These are phyloP conservation scores for Rosellinia necatrix DNA, from an alignment of 2,329 filamentous ascomycete species.

Conservation along the genomic window DNA sequence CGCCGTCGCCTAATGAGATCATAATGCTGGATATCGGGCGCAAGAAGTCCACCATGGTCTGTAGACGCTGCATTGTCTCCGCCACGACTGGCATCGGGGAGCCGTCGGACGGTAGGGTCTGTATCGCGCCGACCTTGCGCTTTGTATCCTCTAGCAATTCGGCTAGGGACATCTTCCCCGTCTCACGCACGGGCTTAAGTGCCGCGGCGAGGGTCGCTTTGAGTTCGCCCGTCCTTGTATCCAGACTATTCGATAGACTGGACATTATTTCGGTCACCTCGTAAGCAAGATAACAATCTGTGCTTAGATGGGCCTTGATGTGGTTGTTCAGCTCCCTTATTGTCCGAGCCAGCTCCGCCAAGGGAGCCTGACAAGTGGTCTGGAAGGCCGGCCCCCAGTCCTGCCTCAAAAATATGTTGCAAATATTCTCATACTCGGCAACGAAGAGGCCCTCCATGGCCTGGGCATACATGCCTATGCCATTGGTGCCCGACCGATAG, in stretches of 20 bases:
- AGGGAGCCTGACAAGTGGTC: slow-evolving; percentile 74
- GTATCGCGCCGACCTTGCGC: slow-evolving; percentile 67
- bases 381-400: slow-evolving; percentile 83
- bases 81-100: slow-evolving; percentile 76
- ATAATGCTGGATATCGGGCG: slow-evolving; percentile 86
- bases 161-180: slow-evolving; percentile 81
- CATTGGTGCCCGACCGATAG: slow-evolving; percentile 87
- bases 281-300: slow-evolving; percentile 93
- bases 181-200: slow-evolving; percentile 87
- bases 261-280: slow-evolving; percentile 93
- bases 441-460: slow-evolving; percentile 86
- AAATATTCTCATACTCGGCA: slow-evolving; percentile 90
- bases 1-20: slow-evolving; percentile 88
- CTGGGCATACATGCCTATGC: slow-evolving; percentile 85
- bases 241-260: slow-evolving; percentile 76
- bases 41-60: slow-evolving; percentile 85
- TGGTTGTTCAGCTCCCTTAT: slow-evolving; percentile 87
- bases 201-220: slow-evolving; percentile 83
- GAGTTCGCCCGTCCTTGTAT: slow-evolving; percentile 81
- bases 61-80: slow-evolving; percentile 84
- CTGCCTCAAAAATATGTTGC: slow-evolving; percentile 81
- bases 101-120: slow-evolving; percentile 76
- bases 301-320: slow-evolving; percentile 82
- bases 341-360: slow-evolving; percentile 84
- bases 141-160: slow-evolving; percentile 85